Base-by-base conservation (phyloP, 208 protist species). In the Borovskyia barvae region DNA sequence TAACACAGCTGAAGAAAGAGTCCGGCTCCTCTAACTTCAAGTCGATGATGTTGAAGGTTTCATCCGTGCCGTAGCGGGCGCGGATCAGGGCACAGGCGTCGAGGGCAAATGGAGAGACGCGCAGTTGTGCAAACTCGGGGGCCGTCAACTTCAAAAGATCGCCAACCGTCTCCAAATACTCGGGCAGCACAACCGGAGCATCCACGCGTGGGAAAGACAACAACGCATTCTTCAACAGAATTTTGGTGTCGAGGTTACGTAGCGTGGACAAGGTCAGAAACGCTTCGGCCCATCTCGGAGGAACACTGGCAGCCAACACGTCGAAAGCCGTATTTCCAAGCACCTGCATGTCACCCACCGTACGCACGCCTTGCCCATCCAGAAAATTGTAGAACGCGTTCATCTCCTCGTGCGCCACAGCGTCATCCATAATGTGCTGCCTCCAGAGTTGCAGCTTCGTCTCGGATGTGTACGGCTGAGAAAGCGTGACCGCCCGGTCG, bases 301-400 rank as follows among this genome's bases (percentile, higher is more conserved):
- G 72, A 24, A 82, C 67, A 33, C 72, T 53, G 20, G 49, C 41
- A 12, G 76, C 75, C 35, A 92, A 66, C 15, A 67, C 70, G 29
- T 95, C 85, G 68, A 87, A 92, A 6, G 88, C 85, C 24, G 53
- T 47, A 40, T 71, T 66, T 35, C 88, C 82, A 1, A 95, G 73
- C 35, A 85, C 72, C 52, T 95, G 85, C 45, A 95, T 66, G 59
- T 95, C 88, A 1, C 85, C 85, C 3, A 95, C 83, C 6, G 74
- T 91, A 30, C 20, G 35, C 14, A 95, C 32, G 5, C 82, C 85
- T 22, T 83, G 42, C 3, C 54, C 64, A 1, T 80, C 72, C 30
- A 94, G 50, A 19, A 82, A 70, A 35, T 65, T 30, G n/a, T 81
- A 83, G 68, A 94, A 91, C 6, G 33, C 7, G 6, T 24, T n/a